Conservation (phyloP, 306 rosid genomes). For the Cucurbita pepo region DNA sequence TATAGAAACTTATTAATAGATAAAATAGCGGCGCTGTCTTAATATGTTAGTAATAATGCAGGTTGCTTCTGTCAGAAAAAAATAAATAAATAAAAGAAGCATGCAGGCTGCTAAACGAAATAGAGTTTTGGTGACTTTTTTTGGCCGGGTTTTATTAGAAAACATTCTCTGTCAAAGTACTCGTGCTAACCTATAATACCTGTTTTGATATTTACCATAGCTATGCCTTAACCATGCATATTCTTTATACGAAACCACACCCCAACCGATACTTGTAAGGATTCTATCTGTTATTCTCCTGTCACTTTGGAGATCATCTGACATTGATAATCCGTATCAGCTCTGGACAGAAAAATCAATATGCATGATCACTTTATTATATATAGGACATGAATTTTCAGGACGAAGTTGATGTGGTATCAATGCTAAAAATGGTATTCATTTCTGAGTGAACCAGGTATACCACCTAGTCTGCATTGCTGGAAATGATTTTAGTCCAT, state of each 20-base stretch:
- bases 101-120: background rate
- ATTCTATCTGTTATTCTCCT: background rate
- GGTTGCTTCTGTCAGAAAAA: background rate
- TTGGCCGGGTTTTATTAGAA: background rate
- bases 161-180: background rate
- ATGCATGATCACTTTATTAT: background rate
- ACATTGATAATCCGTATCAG: background rate
- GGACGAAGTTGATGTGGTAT: constrained; percentile 2
- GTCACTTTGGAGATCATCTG: background rate
- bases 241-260: background rate
- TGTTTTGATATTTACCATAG: background rate
- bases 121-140: background rate
- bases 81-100: background rate
- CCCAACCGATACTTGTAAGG: background rate
- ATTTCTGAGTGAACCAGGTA: background rate
- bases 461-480: background rate
- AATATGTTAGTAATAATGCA: background rate
- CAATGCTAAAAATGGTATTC: background rate
- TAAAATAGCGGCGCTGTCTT: background rate
- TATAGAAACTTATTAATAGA: background rate
- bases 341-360: background rate
- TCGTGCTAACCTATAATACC: background rate
- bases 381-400: constrained; percentile 1
- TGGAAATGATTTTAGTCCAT: background rate
- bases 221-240: background rate